phyloP scores from a whole-genome alignment of 345 rosid species.

The Garcia nutans region DNA sequence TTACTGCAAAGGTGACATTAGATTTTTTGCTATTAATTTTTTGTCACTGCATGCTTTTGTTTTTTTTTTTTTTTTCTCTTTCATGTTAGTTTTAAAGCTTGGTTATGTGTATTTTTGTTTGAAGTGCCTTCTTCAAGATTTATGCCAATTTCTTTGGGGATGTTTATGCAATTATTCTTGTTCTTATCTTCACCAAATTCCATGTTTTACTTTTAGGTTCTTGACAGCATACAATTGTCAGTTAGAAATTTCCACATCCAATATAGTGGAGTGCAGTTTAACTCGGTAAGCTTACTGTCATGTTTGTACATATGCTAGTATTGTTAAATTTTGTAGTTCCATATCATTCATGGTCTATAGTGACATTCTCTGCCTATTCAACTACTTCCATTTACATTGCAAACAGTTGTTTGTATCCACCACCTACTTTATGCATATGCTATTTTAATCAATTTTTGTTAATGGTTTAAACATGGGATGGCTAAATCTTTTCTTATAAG shows the following conservation, averaged over 20 bases:
- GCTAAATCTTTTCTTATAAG: background rate
- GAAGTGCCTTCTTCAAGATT: background rate
- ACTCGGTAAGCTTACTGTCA: conserved; percentile 49
- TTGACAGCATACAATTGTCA: conserved; percentile 83
- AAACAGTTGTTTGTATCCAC: background rate
- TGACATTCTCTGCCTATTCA: background rate
- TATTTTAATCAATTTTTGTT: background rate
- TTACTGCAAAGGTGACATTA: conserved; percentile 73
- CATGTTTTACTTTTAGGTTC: conserved; percentile 47
- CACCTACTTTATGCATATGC: background rate
- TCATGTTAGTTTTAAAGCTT: background rate
- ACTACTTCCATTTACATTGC: background rate
- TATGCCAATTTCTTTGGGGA: background rate
- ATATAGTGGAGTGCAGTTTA: conserved; percentile 49
- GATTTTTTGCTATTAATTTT: conserved; percentile 9
- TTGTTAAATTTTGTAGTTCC: background rate
- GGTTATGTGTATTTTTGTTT: conserved; percentile 1
- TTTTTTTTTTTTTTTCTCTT: background rate
- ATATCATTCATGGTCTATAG: background rate
- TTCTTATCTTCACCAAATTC: background rate
- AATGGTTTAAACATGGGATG: background rate
- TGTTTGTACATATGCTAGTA: background rate
- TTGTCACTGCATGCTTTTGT: background rate
- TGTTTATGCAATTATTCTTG: background rate
- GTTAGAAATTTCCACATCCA: conserved; percentile 70